Percentiles rank a stretch among this genome's conserved stretches.
These are phyloP conservation scores for Dothideomycetes sp. DNA, from an alignment of 2,329 filamentous ascomycete genomes.

Conservation along the genomic window DNA sequence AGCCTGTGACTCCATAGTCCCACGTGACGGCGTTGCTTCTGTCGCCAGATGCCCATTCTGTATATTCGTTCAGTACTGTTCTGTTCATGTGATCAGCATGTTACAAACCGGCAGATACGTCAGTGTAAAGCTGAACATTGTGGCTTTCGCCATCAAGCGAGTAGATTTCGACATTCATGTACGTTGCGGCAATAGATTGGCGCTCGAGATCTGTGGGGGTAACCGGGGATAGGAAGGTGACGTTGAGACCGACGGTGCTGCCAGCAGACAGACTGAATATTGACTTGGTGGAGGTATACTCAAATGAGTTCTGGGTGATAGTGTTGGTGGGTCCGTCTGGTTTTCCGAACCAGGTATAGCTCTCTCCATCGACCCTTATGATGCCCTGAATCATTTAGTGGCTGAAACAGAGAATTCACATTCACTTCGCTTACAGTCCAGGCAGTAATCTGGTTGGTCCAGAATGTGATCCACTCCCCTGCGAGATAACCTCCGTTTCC, in stretches of 20 bases:
- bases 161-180: slow-evolving; percentile 51
- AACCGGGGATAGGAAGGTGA: slow-evolving; percentile 62
- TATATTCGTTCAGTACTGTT: slow-evolving; percentile 6
- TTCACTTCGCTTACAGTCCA: slow-evolving; percentile 11
- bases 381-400: slow-evolving; percentile 33
- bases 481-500: slow-evolving; percentile 57
- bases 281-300: slow-evolving; percentile 63
- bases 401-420: neutral
- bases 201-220: slow-evolving; percentile 54
- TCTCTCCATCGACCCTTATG: slow-evolving; percentile 50
- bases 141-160: slow-evolving; percentile 54
- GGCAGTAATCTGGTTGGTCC: slow-evolving; percentile 39
- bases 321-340: slow-evolving; percentile 32
- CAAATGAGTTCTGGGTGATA: slow-evolving; percentile 51
- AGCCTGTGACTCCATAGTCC: slow-evolving; percentile 36
- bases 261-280: slow-evolving; percentile 57
- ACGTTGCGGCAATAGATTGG: slow-evolving; percentile 61
- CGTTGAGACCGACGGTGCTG: slow-evolving; percentile 50
- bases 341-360: slow-evolving; percentile 59
- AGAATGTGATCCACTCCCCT: slow-evolving; percentile 59
- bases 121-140: slow-evolving; percentile 59
- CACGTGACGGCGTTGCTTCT: slow-evolving; percentile 46
- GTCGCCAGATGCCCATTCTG: slow-evolving; percentile 65
- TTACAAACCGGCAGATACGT: slow-evolving; percentile 54
- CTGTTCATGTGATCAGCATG: neutral